Base-by-base conservation (phyloP, 305 asterid species). In the Coffea humblotiana region DNA sequence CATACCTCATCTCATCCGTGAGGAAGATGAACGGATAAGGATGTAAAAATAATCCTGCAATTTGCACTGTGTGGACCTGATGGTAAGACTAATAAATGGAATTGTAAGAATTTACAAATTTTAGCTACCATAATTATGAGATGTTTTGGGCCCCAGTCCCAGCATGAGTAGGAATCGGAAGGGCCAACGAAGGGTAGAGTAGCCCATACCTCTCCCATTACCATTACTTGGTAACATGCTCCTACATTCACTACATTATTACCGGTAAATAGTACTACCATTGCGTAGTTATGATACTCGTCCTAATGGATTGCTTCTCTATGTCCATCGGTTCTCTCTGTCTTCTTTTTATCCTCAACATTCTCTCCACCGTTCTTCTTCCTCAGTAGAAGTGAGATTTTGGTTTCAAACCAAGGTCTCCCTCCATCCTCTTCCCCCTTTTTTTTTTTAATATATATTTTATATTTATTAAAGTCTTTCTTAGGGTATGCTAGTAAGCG, bases 171-270 rank as follows among this genome's bases (percentile, higher is more conserved):
- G 37, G 11, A n/a, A 27, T 48, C 7, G n/a, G 49, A 65, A 65
- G 72, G 5, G 14, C 49, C 37, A 68, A 14, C 71, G 12, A 27
- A 14, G 10, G 40, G 48, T 25, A 72, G 72, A 77, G 77, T 76
- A 71, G 82, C 82, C 87, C 87, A 84, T 75, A 78, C 79, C 63
- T 60, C 21, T 29, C 82, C 87, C 87, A 82, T 79, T 58, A 43
- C 87, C 87, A 82, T 79, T 58, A 43, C 79, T 16, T 61, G 75
- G 52, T 65, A 84, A 84, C 85, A 82, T 84, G 85, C 85, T 68
- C 32, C 77, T 76, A 21, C 32, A 13, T 52, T 77, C 61, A 32
- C 52, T 32, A 74, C 79, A 65, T 76, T 73, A 61, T 68, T 68
- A 64, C 11, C 8, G 8, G 43, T 11, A 68, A 68, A 72, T 19